These are phyloP conservation scores for Ostreobium quekettii DNA, from an alignment of 139 green algal genomes.

Conservation along the genomic window DNA sequence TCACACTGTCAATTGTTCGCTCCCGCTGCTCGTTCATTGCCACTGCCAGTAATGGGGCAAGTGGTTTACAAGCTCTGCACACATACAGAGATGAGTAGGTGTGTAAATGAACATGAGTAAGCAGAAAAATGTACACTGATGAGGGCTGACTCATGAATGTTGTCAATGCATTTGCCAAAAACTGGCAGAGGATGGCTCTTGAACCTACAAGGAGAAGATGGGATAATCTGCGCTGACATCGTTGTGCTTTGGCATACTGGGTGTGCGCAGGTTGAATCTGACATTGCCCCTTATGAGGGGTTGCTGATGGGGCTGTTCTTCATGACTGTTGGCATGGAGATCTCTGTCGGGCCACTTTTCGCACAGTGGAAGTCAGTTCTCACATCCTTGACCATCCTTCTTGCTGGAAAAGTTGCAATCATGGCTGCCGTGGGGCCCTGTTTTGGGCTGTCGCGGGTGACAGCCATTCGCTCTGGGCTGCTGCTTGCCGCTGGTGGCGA, in stretches of 20 bases:
- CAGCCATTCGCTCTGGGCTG: conserved; percentile 39
- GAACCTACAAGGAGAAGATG: no score
- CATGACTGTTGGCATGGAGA: conserved; percentile 95
- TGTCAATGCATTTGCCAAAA: no score
- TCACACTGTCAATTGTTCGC: no score
- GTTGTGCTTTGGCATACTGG: background rate
- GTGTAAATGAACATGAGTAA: no score
- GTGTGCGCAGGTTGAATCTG: conserved; percentile 78
- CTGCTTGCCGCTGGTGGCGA: conserved; percentile 91
- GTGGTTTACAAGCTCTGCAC: no score
- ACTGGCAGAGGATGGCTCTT: no score
- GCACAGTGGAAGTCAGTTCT: conserved; percentile 63
- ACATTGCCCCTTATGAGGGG: conserved; percentile 97
- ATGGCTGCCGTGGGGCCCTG: conserved; percentile 66
- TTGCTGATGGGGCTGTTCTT: conserved; percentile 99
- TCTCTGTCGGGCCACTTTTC: conserved; percentile 56
- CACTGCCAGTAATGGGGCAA: no score
- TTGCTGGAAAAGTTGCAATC: conserved; percentile 74
- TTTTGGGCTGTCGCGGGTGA: conserved; percentile 76
- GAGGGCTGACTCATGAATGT: no score
- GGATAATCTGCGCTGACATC: background rate
- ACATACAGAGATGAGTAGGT: no score
- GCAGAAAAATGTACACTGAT: no score
- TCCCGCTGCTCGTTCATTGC: no score
- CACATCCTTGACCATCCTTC: conserved; percentile 55